Evolutionary conservation across 2,329 filamentous ascomycete species (phyloP).

Genomic region (Xylariales sp.): DNA sequence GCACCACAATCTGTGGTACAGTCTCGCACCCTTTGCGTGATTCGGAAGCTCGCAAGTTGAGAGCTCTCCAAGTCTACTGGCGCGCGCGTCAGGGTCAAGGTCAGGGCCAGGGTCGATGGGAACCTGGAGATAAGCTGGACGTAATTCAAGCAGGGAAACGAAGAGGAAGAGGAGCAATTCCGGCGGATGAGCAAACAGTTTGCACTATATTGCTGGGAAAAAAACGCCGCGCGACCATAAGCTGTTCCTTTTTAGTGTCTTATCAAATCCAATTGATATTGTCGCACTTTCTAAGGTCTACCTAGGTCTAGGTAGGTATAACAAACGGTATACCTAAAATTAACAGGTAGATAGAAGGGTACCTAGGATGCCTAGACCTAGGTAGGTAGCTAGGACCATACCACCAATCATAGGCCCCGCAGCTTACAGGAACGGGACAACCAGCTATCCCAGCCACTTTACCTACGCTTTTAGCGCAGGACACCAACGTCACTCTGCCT

Average conservation of each 20-base stretch:
- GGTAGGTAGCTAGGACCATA: background rate
- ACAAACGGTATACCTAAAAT: too few species aligned
- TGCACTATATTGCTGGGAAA: background rate
- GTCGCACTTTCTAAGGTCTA: constrained; percentile 25
- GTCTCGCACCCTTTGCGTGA: constrained; percentile 11
- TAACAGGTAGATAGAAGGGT: too few species aligned
- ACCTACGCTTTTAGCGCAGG: background rate
- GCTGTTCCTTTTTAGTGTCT: constrained; percentile 12
- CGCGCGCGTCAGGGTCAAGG: constrained; percentile 22
- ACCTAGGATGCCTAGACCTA: background rate
- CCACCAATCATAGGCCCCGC: constrained; percentile 25
- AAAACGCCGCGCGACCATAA: background rate
- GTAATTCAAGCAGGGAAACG: background rate
- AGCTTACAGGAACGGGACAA: constrained; percentile 13
- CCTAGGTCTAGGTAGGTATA: background rate
- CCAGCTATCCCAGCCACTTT: constrained; percentile 9
- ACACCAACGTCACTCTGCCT: constrained; percentile 15
- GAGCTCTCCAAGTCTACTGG: constrained; percentile 7
- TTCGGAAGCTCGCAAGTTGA: constrained; percentile 7
- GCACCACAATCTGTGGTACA: constrained; percentile 15
- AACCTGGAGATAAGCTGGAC: background rate
- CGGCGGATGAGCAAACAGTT: background rate
- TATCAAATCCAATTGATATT: constrained; percentile 27
- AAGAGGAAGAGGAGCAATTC: background rate
- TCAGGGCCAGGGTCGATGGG: constrained; percentile 15